phyloP scores from a whole-genome alignment of 2,329 filamentous ascomycete genomes.

The Trichoderma lentiforme region DNA sequence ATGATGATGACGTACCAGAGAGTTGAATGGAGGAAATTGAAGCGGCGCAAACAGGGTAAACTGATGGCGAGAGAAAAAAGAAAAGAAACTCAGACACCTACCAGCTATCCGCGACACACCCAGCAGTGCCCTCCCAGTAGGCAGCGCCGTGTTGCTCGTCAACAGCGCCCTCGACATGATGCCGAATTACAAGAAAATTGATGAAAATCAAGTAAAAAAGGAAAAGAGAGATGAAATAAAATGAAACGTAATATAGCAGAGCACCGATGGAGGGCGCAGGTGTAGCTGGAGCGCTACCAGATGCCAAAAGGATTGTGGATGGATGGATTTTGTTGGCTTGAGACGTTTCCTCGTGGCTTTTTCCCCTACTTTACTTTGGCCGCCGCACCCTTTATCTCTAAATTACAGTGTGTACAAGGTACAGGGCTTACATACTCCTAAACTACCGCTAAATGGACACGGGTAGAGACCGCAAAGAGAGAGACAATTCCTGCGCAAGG shows the following conservation, averaged over 20 bases:
- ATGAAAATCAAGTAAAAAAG: neutral
- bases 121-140: neutral
- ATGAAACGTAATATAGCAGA: neutral
- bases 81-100: neutral
- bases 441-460: neutral
- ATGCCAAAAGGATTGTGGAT: neutral
- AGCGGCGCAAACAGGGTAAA: neutral
- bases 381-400: neutral
- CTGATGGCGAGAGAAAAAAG: neutral
- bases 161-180: constrained; percentile 20
- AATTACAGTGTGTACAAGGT: neutral
- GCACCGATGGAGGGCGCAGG: neutral
- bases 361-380: neutral
- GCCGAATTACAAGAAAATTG: constrained; percentile 12
- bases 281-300: neutral
- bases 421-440: neutral
- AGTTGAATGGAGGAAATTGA: neutral
- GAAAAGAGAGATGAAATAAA: neutral
- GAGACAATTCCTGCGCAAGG: neutral
- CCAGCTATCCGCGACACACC: constrained; percentile 7
- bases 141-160: constrained; percentile 7
- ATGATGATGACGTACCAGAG: neutral
- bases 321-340: neutral
- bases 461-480: neutral
- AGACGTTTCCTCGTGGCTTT: neutral